These are phyloP conservation scores for Glaciozyma antarctica DNA, from an alignment of 768 basidiomycete species.

Conservation along the genomic window DNA sequence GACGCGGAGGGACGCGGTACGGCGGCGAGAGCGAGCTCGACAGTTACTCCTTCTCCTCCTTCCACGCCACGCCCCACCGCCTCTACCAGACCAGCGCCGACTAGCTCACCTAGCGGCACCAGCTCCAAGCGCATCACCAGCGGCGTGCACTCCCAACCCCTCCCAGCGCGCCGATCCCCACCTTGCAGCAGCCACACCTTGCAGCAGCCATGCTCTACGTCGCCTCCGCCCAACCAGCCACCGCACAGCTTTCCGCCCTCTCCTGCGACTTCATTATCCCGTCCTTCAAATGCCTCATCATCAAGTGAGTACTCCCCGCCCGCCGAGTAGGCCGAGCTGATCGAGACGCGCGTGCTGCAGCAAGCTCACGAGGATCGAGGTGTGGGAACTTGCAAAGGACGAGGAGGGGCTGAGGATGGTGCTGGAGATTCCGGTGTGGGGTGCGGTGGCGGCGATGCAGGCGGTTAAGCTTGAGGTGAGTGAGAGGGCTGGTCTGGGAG, in stretches of 20 bases:
- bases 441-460: conserved; percentile 20
- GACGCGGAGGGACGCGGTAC: too few species aligned
- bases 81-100: too few species aligned
- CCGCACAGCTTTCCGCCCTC: conserved; percentile 24
- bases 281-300: conserved; percentile 5
- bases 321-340: not conserved
- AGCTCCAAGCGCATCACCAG: too few species aligned
- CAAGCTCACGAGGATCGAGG: conserved; percentile 28
- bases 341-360: conserved; percentile 3
- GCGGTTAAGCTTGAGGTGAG: conserved; percentile 20
- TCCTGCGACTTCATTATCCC: conserved; percentile 8
- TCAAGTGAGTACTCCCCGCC: conserved; percentile 17
- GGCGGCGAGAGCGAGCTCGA: too few species aligned
- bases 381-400: conserved; percentile 5
- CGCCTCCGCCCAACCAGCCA: conserved; percentile 17
- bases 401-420: conserved; percentile 1
- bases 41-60: too few species aligned
- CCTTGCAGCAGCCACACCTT: too few species aligned
- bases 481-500: not conserved
- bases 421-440: conserved; percentile 14
- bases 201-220: conserved; percentile 32
- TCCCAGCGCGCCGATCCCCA: too few species aligned
- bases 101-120: too few species aligned
- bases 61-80: too few species aligned
- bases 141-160: too few species aligned